A percentile compares a stretch with the other conserved stretches of the same genome.
These are phyloP conservation scores for Cladosporium sp. DNA, from an alignment of 2,329 filamentous ascomycete genomes.

Conservation along the genomic window DNA sequence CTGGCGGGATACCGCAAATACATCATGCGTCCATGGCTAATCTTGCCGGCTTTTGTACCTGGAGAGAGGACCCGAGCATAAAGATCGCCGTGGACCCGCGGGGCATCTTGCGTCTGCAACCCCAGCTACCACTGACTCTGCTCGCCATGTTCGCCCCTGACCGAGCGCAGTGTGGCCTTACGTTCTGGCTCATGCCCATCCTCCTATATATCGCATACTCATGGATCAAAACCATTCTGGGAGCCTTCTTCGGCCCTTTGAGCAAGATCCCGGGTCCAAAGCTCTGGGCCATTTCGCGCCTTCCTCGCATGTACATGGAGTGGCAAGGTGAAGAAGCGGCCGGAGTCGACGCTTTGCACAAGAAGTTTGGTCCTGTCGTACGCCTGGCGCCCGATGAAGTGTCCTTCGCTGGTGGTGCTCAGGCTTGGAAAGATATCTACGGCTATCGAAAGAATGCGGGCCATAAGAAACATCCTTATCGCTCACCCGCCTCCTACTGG, in stretches of 20 bases:
- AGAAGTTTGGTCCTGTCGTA: slow-evolving; percentile 33
- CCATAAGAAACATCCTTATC: background rate
- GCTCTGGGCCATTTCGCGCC: slow-evolving; percentile 17
- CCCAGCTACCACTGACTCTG: background rate
- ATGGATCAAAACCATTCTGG: slow-evolving; percentile 28
- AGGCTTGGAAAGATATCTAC: slow-evolving; percentile 26
- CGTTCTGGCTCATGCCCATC: slow-evolving; percentile 5
- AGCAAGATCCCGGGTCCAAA: slow-evolving; percentile 41
- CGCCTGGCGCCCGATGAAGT: slow-evolving; percentile 33
- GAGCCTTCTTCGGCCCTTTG: slow-evolving; percentile 41
- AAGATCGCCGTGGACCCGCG: background rate
- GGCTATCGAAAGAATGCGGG: slow-evolving; percentile 18
- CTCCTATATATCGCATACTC: slow-evolving; percentile 11
- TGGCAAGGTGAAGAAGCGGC: slow-evolving; percentile 17
- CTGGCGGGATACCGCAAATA: too few species aligned
- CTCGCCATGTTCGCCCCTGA: background rate
- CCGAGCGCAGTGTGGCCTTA: background rate
- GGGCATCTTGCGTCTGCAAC: background rate
- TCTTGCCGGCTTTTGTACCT: background rate
- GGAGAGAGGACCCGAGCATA: background rate
- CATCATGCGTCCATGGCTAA: too few species aligned
- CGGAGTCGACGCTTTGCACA: slow-evolving; percentile 26
- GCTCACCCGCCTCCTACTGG: slow-evolving; percentile 14
- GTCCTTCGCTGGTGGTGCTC: slow-evolving; percentile 28
- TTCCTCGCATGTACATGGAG: slow-evolving; percentile 17